phyloP scores from a whole-genome alignment of 257 asterid species.

The Craterostigma plantagineum region DNA sequence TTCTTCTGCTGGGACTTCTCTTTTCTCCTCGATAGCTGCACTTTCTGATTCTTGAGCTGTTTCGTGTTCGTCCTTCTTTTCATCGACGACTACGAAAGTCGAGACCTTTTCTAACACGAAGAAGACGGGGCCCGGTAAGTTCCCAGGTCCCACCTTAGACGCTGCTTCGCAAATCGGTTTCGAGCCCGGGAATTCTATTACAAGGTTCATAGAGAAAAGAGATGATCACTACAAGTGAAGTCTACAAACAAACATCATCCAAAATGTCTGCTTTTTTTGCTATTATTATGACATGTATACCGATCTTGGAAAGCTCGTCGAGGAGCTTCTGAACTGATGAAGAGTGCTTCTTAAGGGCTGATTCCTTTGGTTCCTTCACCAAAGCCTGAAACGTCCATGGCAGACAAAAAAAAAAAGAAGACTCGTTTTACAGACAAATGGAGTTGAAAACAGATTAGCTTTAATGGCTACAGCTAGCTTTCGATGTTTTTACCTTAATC shows the following conservation, averaged over 20 bases:
- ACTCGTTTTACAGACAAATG: no score
- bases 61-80: conserved; percentile 18
- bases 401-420: neutral
- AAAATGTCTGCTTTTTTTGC: no score
- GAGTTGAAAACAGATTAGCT: no score
- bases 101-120: conserved; percentile 66
- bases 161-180: conserved; percentile 43
- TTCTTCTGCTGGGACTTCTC: conserved; percentile 5
- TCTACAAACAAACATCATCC: no score
- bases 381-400: conserved; percentile 19
- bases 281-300: conserved; percentile 13
- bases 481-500: conserved; percentile 57
- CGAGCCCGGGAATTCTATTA: conserved; percentile 66
- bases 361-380: conserved; percentile 46
- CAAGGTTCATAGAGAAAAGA: neutral
- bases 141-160: conserved; percentile 39
- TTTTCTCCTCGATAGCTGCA: conserved; percentile 8
- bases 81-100: conserved; percentile 18
- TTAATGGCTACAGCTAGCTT: no score
- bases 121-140: conserved; percentile 47
- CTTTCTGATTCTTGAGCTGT: conserved; percentile 12
- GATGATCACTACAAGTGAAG: no score
- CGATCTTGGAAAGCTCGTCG: conserved; percentile 73
- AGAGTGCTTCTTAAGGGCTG: conserved; percentile 60
- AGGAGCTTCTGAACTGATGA: conserved; percentile 57